Conservation (phyloP, 2,329 filamentous ascomycete species). For the Colletotrichum sublineola region DNA sequence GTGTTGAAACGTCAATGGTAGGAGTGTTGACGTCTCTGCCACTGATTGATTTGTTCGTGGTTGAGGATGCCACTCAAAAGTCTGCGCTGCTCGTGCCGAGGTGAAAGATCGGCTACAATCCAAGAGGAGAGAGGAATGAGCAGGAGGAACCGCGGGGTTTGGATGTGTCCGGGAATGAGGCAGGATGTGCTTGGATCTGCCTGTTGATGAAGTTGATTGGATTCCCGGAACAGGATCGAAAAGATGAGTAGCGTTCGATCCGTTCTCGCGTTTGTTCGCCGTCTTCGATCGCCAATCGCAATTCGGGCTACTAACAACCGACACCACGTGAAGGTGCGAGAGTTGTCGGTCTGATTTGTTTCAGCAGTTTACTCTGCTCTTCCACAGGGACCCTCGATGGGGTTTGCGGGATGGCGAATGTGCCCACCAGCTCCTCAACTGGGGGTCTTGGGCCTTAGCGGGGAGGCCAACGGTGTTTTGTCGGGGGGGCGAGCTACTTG, state of each 20-base stretch:
- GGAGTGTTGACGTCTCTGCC: background rate
- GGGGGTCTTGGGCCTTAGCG: slow-evolving; percentile 4
- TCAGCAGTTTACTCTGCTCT: background rate
- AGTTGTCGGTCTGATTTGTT: background rate
- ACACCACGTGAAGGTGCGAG: slow-evolving; percentile 5
- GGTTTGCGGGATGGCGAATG: background rate
- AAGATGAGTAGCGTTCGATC: background rate
- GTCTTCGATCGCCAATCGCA: background rate
- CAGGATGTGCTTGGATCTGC: background rate
- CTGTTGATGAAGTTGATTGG: background rate
- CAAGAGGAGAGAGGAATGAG: background rate
- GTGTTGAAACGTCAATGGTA: too few species aligned
- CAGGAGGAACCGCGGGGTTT: background rate
- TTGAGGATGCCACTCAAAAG: background rate
- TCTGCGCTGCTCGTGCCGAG: background rate
- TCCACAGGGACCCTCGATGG: background rate
- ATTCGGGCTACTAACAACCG: slow-evolving; percentile 5
- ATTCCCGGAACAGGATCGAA: background rate
- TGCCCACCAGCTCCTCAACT: slow-evolving; percentile 2
- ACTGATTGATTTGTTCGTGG: background rate
- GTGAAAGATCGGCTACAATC: background rate
- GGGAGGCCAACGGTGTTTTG: background rate
- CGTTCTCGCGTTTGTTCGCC: slow-evolving; percentile 1
- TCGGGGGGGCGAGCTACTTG: background rate
- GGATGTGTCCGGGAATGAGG: background rate